These are phyloP conservation scores for Pleurotus giganteus DNA, from an alignment of 768 basidiomycete species.

Conservation along the genomic window DNA sequence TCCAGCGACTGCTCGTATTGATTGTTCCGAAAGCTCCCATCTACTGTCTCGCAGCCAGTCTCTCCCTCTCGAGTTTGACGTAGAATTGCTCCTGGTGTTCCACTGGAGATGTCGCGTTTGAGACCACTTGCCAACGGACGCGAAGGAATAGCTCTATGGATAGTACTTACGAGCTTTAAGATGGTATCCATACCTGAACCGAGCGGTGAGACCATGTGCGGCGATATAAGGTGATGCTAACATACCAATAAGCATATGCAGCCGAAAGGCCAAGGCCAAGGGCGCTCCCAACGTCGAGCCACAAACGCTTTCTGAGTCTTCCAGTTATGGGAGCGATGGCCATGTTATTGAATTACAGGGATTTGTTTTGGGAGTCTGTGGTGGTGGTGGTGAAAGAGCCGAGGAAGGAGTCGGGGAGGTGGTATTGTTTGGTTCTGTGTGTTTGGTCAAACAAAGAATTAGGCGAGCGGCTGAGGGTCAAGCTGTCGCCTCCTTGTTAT, in stretches of 20 bases:
- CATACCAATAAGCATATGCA: conserved; percentile 85
- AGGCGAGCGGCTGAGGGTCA: background rate
- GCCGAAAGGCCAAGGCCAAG: conserved; percentile 74
- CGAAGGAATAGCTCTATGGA: background rate
- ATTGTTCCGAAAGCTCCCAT: background rate
- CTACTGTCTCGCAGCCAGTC: conserved; percentile 28
- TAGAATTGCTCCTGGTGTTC: conserved; percentile 84
- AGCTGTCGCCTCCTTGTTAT: conserved; percentile 22
- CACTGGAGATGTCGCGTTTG: conserved; percentile 48
- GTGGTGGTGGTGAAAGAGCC: conserved; percentile 17
- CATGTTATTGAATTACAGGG: conserved; percentile 43
- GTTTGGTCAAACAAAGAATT: conserved; percentile 18
- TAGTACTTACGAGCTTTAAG: conserved; percentile 65
- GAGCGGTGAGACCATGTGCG: conserved; percentile 22
- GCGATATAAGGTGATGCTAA: conserved; percentile 18
- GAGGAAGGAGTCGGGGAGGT: conserved; percentile 16
- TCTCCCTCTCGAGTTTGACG: conserved; percentile 75
- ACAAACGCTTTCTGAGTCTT: conserved; percentile 89
- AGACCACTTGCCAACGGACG: conserved; percentile 4
- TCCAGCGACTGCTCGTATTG: background rate
- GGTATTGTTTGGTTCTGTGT: conserved; percentile 1
- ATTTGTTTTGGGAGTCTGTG: conserved; percentile 22
- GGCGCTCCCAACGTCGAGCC: conserved; percentile 75
- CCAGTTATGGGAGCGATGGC: conserved; percentile 90
- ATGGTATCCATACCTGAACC: conserved; percentile 77